Evolutionary conservation across 306 rosid species (phyloP), one percentile per base, ranked within the genome.

Genomic region (Prunus mume): DNA sequence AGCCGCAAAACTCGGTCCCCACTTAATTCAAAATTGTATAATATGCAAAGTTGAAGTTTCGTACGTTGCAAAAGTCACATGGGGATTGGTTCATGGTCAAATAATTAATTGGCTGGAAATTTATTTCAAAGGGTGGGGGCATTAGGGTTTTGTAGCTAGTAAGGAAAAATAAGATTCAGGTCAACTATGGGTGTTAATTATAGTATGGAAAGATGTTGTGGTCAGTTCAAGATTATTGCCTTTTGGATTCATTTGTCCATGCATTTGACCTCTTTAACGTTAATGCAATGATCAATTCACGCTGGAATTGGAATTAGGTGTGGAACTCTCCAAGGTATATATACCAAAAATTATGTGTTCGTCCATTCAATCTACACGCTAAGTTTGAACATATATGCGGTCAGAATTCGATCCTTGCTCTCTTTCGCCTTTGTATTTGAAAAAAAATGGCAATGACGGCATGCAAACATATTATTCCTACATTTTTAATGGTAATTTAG

Each of bases 1-100:
- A 81, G 90, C 90, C 89, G 90, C 86, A 88, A 88, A 55, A 78
- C 52, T 77, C 87, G 90, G 92, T 75, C 74, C 67, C 74, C 71
- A 72, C 80, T 80, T 69, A 68, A 74, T 50, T 41, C 34, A 25
- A 72, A 6, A 62, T 62, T 14, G 15, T 24, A 3, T 58, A 58
- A 58, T 34, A 5, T 24, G 17, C 17, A 28, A 30, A 19, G 43
- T 65, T 86, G 97, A 92, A 92, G 92, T 83, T 90, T 90, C 96
- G 70, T 80, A 76, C 79, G 49, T 58, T 47, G 64, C 76, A 72
- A 43, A 78, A 76, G 83, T 85, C 92, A 85, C 87, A 86, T 81
- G 83, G 80, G 55, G 65, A 71, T 77, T 50, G 65, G 69, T 69
- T 77, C 17, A 20, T 49, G 84, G 96, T 86, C 90, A 83, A 88